Percentiles rank a stretch among this genome's conserved stretches.
phyloP scores from a whole-genome alignment of 768 basidiomycete species.

The Xerocomus potaroensis region DNA sequence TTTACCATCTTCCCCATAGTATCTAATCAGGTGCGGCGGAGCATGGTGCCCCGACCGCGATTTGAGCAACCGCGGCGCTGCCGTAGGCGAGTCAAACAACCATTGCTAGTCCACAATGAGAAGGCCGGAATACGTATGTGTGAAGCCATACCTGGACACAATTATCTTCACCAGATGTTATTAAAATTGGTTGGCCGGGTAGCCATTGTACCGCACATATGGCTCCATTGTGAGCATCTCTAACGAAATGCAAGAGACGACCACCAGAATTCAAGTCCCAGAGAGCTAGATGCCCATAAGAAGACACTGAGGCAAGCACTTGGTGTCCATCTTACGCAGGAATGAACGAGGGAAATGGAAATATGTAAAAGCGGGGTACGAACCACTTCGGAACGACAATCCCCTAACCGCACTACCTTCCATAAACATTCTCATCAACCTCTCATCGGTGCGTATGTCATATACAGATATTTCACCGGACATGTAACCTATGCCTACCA shows the following conservation, averaged over 20 bases:
- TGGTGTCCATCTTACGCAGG: slow-evolving; percentile 69
- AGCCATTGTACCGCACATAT: slow-evolving; percentile 88
- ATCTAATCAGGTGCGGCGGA: slow-evolving; percentile 88
- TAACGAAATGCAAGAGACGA: slow-evolving; percentile 75
- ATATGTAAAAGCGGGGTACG: slow-evolving; percentile 19
- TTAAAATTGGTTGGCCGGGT: slow-evolving; percentile 84
- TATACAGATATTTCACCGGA: slow-evolving; percentile 87
- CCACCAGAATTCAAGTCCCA: slow-evolving; percentile 91
- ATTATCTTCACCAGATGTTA: slow-evolving; percentile 92
- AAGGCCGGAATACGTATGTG: neutral
- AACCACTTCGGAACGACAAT: slow-evolving; percentile 84
- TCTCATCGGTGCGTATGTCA: slow-evolving; percentile 87
- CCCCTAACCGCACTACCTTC: slow-evolving; percentile 76
- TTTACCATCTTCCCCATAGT: slow-evolving; percentile 97
- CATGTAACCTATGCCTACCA: slow-evolving; percentile 87
- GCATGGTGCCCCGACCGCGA: slow-evolving; percentile 88
- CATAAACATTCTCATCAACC: slow-evolving; percentile 85
- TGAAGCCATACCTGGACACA: slow-evolving; percentile 72
- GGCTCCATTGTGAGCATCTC: slow-evolving; percentile 85
- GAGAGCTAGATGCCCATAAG: slow-evolving; percentile 82
- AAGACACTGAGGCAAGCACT: slow-evolving; percentile 82
- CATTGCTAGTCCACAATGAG: slow-evolving; percentile 69
- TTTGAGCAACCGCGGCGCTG: slow-evolving; percentile 84
- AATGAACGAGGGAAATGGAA: slow-evolving; percentile 1
- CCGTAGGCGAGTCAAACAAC: slow-evolving; percentile 89